A percentile compares a stretch with the other conserved stretches of the same genome.
Evolutionary conservation across 2,329 filamentous ascomycete genomes (phyloP).

Genomic region (Rutstroemia sp.): DNA sequence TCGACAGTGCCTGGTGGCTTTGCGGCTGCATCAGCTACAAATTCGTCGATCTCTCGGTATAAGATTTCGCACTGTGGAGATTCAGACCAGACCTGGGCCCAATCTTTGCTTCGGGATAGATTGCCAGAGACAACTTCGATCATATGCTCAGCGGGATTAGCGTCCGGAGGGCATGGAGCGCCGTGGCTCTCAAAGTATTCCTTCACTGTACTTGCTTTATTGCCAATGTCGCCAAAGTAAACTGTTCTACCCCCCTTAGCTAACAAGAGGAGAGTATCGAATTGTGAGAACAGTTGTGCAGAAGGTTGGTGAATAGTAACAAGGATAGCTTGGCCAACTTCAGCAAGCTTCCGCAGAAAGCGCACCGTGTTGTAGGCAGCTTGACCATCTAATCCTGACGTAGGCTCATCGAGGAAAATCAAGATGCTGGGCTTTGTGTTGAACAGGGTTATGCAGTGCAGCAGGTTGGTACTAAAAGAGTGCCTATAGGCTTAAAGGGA

Average conservation of each 20-base stretch:
- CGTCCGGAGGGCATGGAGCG: conserved; percentile 34
- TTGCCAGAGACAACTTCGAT: conserved; percentile 40
- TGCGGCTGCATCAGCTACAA: conserved; percentile 41
- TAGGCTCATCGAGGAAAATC: conserved; percentile 56
- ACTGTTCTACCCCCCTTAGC: conserved; percentile 59
- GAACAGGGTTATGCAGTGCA: too few relatives aligned
- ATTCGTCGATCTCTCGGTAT: conserved; percentile 50
- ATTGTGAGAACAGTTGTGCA: conserved; percentile 44
- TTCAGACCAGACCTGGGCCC: conserved; percentile 59
- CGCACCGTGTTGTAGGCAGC: conserved; percentile 56
- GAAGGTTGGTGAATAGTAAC: conserved; percentile 50
- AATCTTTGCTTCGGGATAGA: conserved; percentile 50
- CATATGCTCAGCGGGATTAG: conserved; percentile 39
- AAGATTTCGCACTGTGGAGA: conserved; percentile 48
- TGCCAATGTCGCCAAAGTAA: conserved; percentile 61
- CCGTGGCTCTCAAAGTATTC: conserved; percentile 52
- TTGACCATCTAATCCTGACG: conserved; percentile 55
- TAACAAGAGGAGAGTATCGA: conserved; percentile 57
- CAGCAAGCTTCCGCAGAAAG: conserved; percentile 54
- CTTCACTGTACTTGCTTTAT: conserved; percentile 48
- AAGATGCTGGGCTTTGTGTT: conserved; percentile 49
- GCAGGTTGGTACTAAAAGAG: too few relatives aligned
- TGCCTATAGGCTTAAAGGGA: too few relatives aligned
- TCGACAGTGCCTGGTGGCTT: conserved; percentile 29
- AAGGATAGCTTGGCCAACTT: conserved; percentile 44